Conservation (phyloP, 2,329 filamentous ascomycete genomes). For the Fusarium haematococcum region DNA sequence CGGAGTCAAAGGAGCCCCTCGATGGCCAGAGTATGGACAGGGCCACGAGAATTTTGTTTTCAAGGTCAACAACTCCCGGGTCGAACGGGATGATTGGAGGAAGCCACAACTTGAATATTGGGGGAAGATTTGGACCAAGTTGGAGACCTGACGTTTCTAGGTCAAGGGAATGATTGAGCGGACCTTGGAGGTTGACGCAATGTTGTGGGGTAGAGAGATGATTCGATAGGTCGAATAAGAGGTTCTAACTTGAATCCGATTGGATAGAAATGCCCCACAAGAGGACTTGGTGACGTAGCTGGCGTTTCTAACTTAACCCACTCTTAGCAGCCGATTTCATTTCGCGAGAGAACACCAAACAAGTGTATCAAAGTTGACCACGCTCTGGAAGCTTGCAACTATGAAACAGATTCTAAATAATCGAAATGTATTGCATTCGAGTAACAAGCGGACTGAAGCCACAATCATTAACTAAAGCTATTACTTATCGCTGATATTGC, state of each 20-base stretch:
- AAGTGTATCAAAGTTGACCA: rapidly evolving
- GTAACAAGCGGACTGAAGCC: rapidly evolving
- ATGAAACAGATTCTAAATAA: not conserved
- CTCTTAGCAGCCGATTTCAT: not conserved
- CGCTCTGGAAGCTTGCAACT: rapidly evolving
- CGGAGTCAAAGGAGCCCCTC: not conserved
- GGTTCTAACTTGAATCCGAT: not conserved
- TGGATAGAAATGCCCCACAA: not conserved
- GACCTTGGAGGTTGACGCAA: not conserved
- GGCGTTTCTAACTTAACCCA: not conserved
- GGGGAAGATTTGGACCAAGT: not conserved
- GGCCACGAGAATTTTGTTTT: not conserved
- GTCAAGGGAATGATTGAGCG: not conserved
- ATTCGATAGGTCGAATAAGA: not conserved
- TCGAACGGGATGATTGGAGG: not conserved
- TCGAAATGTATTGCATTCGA: not conserved
- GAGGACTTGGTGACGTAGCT: not conserved
- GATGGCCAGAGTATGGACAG: not conserved
- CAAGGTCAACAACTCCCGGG: not conserved
- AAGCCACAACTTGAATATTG: not conserved
- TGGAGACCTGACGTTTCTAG: not conserved
- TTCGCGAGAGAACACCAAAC: not conserved
- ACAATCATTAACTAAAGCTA: not conserved
- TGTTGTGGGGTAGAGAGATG: not conserved
- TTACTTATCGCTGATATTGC: not conserved